Conservation (phyloP, 495 filamentous ascomycete genomes). For the Pseudomonodictys pantanalensis region DNA sequence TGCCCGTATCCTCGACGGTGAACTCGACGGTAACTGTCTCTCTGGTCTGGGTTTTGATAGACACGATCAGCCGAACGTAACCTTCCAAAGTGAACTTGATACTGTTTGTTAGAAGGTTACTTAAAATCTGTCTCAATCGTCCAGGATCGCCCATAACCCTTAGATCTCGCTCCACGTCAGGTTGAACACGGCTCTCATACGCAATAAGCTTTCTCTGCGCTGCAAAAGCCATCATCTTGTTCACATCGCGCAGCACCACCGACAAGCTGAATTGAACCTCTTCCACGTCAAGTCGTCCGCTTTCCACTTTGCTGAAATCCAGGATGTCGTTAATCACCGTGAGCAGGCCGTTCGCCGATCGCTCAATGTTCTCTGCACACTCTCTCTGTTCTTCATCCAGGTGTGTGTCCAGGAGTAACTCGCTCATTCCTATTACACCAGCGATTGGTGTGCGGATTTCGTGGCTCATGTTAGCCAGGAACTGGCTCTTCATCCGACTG, state of each 20-base stretch:
- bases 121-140: slow-evolving; percentile 76
- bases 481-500: slow-evolving; percentile 65
- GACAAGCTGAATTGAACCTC: slow-evolving; percentile 76
- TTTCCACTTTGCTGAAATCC: slow-evolving; percentile 85
- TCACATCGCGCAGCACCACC: slow-evolving; percentile 67
- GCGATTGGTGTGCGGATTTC: slow-evolving; percentile 80
- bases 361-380: slow-evolving; percentile 72
- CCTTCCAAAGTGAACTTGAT: slow-evolving; percentile 84
- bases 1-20: slow-evolving; percentile 74
- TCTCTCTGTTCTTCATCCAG: slow-evolving; percentile 68
- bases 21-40: slow-evolving; percentile 52
- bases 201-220: slow-evolving; percentile 40
- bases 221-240: slow-evolving; percentile 57
- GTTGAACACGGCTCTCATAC: slow-evolving; percentile 35
- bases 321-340: slow-evolving; percentile 89
- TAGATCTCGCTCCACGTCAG: slow-evolving; percentile 33
- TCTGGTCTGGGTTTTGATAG: slow-evolving; percentile 37
- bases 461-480: slow-evolving; percentile 81
- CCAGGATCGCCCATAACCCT: slow-evolving; percentile 71
- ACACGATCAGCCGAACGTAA: slow-evolving; percentile 51
- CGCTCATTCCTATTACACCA: slow-evolving; percentile 43
- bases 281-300: slow-evolving; percentile 69
- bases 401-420: slow-evolving; percentile 54
- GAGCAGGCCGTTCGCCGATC: slow-evolving; percentile 76
- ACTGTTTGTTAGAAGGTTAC: slow-evolving; percentile 82